Base-by-base conservation (phyloP, 345 rosid genomes). In the Citrus medica region DNA sequence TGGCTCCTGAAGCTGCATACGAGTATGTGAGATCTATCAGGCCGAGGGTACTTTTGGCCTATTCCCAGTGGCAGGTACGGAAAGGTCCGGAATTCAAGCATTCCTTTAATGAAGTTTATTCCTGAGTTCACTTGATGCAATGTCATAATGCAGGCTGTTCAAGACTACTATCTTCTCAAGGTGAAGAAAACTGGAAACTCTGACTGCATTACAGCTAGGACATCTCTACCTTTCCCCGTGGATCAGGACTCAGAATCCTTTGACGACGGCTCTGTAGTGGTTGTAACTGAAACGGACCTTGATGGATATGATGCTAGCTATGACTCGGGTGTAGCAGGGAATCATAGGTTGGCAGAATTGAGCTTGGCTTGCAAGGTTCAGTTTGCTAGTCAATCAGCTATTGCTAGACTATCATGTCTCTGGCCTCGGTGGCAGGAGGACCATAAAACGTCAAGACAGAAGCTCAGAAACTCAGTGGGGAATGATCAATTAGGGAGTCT, bases 1-100 rank as follows among this genome's bases (percentile, higher is more conserved):
- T 92, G 95, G 81, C 90, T 13, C 91, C 90, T 61, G 83, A 84
- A 72, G 74, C 79, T 53, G 95, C 93, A 69, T 90, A 84, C 64
- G 87, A 81, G 28, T 86, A 90, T 69, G 90, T 90, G 30, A 85
- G 88, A 76, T 90, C 91, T 59, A 87, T 88, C 79, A 81, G 93
- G 63, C 91, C 92, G 6, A 87, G 90, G 69, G 95, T 90, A 67
- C 89, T 86, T 61, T 79, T 92, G 25, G 91, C 90, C 65, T 71
- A 85, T 78, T 87, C 93, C 1, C 92, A 92, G 79, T 78, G 85
- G 88, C 82, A 78, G 91, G 95, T 90, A 78, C 10, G 27, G 21
- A 65, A 16, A 0, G 51, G 16, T 46, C 51, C 0, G 17, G 51
- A 46, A 46, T 46, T 46, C 17, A 13, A 46, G 51, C 51, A 46